Conservation (phyloP, 176 grass and related monocot genomes). For the Coix lacrymajobi region DNA sequence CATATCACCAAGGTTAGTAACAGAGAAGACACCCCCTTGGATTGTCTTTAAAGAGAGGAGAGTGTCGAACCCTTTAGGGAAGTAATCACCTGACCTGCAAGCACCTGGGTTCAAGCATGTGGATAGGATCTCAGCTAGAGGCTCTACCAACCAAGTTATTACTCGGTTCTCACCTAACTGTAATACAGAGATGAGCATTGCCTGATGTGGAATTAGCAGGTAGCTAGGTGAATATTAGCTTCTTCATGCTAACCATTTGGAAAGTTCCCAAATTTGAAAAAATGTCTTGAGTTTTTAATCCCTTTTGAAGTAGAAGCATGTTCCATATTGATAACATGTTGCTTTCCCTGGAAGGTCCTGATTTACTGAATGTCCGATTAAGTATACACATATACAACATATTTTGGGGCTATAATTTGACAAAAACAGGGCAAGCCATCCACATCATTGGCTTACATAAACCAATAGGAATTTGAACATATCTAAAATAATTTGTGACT, state of each 20-base stretch:
- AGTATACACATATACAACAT: slow-evolving; percentile 1
- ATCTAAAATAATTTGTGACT: background rate
- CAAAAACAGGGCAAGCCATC: background rate
- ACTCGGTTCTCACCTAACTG: background rate
- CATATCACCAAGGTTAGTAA: no score
- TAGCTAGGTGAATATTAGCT: no score
- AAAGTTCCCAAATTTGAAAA: no score
- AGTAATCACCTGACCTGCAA: background rate
- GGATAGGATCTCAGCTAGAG: background rate
- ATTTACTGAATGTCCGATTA: background rate
- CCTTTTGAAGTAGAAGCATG: no score
- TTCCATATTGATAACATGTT: background rate
- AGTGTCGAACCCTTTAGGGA: background rate
- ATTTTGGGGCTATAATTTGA: background rate
- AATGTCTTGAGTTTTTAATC: no score
- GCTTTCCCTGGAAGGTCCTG: slow-evolving; percentile 6
- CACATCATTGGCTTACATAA: background rate
- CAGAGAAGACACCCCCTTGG: background rate
- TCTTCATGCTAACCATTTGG: no score
- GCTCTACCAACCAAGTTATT: background rate
- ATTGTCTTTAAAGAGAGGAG: background rate
- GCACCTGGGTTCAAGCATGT: background rate
- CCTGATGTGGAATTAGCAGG: no score
- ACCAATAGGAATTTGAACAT: background rate
- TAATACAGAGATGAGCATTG: no score